Percentiles rank a stretch among this genome's conserved stretches.
Conservation (phyloP, 495 filamentous ascomycete genomes). For the Aspergillus nidulans region DNA sequence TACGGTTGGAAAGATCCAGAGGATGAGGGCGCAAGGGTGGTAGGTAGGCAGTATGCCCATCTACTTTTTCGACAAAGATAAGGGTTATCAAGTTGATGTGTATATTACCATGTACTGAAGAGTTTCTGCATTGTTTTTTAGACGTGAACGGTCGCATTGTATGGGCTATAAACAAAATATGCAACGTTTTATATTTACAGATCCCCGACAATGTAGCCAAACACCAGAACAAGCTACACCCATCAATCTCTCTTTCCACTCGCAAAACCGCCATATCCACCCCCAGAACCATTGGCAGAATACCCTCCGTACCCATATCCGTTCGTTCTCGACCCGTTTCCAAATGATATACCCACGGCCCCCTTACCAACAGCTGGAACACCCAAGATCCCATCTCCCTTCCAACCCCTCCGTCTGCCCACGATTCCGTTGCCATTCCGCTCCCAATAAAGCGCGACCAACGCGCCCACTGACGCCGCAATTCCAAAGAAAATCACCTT, state of each 20-base stretch:
- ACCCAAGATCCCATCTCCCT: conserved; percentile 43
- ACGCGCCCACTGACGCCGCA: conserved; percentile 42
- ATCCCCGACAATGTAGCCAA: not conserved
- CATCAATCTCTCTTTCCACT: conserved; percentile 53
- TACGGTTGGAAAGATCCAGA: conserved; percentile 40
- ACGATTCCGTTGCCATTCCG: conserved; percentile 23
- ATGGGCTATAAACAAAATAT: not conserved
- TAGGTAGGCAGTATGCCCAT: conserved; percentile 14
- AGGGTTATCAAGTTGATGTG: not conserved
- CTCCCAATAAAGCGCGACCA: conserved; percentile 45
- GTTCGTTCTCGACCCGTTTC: conserved; percentile 42
- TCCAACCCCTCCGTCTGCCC: conserved; percentile 32
- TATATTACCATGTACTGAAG: conserved; percentile 3
- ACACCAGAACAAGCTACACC: too few species aligned
- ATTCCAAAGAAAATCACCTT: conserved; percentile 39
- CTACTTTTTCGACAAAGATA: too few species aligned
- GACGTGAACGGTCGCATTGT: not conserved
- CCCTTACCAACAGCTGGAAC: conserved; percentile 29
- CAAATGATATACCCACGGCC: conserved; percentile 36
- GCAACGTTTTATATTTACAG: not conserved
- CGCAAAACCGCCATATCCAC: conserved; percentile 42
- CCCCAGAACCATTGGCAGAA: conserved; percentile 25
- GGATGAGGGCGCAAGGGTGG: conserved; percentile 46
- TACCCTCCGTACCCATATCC: conserved; percentile 56
- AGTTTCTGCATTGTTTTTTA: not conserved